These are phyloP conservation scores for Talaromyces sp. DNA, from an alignment of 2,329 filamentous ascomycete species.

Conservation along the genomic window DNA sequence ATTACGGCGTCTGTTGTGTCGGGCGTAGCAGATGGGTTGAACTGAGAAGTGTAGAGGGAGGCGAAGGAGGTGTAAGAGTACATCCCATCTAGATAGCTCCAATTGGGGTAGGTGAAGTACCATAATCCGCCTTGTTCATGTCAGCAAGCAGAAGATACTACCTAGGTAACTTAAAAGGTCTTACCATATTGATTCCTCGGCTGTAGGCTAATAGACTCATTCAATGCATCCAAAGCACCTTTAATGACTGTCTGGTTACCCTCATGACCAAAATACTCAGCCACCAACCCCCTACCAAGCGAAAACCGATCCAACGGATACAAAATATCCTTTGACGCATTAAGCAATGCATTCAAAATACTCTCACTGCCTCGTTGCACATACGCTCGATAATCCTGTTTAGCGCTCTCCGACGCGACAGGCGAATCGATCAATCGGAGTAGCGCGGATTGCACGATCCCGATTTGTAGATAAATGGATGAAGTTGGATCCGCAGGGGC, in stretches of 20 bases:
- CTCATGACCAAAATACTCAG: constrained; percentile 14
- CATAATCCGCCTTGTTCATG: constrained; percentile 12
- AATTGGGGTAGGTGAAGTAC: constrained; percentile 42
- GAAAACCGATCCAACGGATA: constrained; percentile 22
- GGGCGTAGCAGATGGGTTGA: constrained; percentile 33
- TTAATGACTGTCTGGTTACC: constrained; percentile 14
- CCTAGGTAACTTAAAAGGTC: too few relatives aligned
- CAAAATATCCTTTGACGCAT: constrained; percentile 19
- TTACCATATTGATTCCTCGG: constrained; percentile 16
- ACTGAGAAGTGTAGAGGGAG: constrained; percentile 31
- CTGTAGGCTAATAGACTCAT: constrained; percentile 20
- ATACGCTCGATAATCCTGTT: constrained; percentile 21
- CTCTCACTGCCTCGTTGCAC: constrained; percentile 19
- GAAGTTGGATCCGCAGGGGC: constrained; percentile 1
- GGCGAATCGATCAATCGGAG: constrained; percentile 17
- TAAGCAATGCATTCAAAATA: constrained; percentile 17
- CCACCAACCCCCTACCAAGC: constrained; percentile 18
- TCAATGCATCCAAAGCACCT: constrained; percentile 17
- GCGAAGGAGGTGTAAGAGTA: constrained; percentile 46
- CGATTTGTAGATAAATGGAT: constrained; percentile 20
- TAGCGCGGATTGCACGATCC: constrained; percentile 23
- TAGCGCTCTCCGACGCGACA: neutral
- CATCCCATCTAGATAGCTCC: constrained; percentile 53
- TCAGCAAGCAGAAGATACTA: neutral
- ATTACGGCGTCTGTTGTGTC: constrained; percentile 43